Conservation (phyloP, 1,284 basidiomycete species). For the Porodaedalea pini region DNA sequence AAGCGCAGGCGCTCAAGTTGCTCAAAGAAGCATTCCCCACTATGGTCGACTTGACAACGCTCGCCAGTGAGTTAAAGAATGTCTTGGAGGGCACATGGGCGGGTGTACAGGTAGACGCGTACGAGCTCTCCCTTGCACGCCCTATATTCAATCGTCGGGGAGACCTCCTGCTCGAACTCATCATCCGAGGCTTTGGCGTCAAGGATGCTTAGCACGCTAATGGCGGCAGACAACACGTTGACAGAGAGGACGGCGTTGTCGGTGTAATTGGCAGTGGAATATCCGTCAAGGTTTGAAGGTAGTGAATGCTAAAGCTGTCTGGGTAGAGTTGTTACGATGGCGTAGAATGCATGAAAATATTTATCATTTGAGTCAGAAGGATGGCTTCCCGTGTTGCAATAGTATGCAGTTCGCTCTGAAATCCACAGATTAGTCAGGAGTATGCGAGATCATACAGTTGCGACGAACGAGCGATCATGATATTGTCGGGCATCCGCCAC, state of each 20-base stretch:
- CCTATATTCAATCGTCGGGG: constrained; percentile 33
- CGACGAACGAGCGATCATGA: no score
- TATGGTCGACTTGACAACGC: constrained; percentile 25
- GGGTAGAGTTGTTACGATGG: no score
- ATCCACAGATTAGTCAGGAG: no score
- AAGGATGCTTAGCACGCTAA: background rate
- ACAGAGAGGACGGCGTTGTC: background rate
- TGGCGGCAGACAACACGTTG: background rate
- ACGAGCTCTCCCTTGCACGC: constrained; percentile 29
- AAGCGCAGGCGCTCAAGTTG: constrained; percentile 22
- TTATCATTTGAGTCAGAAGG: no score
- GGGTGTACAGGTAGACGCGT: constrained; percentile 28
- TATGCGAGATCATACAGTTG: no score
- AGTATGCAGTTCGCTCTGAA: no score
- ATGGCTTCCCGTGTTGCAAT: no score
- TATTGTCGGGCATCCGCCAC: no score
- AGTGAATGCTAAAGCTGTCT: no score
- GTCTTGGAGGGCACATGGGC: constrained; percentile 32
- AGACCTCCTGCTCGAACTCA: constrained; percentile 33
- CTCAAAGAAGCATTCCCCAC: constrained; percentile 26
- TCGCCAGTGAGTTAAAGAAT: constrained; percentile 27
- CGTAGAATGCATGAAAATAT: no score
- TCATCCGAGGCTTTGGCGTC: background rate
- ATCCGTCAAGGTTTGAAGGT: no score
- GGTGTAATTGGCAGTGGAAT: background rate